phyloP scores from a whole-genome alignment of 75 land plant genomes.

The Isoetes taiwanensis region DNA sequence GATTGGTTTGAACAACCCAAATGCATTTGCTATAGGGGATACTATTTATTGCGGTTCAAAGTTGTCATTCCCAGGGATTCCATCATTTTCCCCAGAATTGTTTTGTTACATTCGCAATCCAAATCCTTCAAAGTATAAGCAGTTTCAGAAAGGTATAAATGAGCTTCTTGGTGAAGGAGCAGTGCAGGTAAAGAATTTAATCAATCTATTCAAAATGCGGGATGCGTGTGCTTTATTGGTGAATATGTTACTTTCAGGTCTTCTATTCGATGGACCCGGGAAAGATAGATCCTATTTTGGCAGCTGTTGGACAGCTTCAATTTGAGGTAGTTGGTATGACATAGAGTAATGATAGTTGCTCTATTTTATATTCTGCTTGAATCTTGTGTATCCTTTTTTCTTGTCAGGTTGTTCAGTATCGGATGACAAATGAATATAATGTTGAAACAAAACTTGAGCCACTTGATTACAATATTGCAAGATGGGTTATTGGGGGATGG shows the following conservation, averaged over 20 bases:
- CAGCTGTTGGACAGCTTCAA: constrained; percentile 44
- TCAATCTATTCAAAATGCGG: not conserved
- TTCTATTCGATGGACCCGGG: constrained; percentile 31
- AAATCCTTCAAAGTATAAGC: constrained; percentile 41
- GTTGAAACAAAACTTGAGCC: constrained; percentile 39
- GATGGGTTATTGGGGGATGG: constrained; percentile 46
- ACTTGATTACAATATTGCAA: constrained; percentile 34
- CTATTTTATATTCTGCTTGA: not conserved
- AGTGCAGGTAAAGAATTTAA: constrained; percentile 28
- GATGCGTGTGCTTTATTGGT: too few relatives aligned
- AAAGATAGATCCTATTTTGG: constrained; percentile 36
- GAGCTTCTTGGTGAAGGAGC: constrained; percentile 43
- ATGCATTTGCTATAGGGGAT: constrained; percentile 43
- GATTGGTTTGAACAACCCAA: constrained; percentile 39
- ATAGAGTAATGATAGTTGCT: not conserved
- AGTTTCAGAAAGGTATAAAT: constrained; percentile 33
- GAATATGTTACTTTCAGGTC: too few relatives aligned
- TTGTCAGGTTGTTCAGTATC: constrained; percentile 39
- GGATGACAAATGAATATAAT: constrained; percentile 36
- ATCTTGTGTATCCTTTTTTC: not conserved
- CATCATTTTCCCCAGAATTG: constrained; percentile 40
- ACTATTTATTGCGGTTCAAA: constrained; percentile 29
- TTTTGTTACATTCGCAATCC: constrained; percentile 36
- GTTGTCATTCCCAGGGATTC: constrained; percentile 35
- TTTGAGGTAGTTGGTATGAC: constrained; percentile 23